Conservation (phyloP, 2,329 filamentous ascomycete species). For the Epichloe festucae region DNA sequence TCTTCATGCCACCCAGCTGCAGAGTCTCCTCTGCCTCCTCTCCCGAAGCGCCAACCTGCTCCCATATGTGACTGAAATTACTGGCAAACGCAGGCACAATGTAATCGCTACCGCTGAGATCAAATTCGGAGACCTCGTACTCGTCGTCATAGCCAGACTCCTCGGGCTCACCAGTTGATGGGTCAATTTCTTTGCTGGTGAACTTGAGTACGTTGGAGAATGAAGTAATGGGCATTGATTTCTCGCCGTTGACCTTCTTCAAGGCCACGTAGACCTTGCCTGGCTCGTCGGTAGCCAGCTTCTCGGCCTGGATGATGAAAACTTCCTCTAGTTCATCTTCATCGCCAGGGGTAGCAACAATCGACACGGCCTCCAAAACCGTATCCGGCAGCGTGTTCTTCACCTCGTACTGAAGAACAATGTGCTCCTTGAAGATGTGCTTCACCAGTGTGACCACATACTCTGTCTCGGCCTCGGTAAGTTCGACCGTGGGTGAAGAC, state of each 20-base stretch:
- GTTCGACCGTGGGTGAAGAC: constrained; percentile 71
- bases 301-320: constrained; percentile 82
- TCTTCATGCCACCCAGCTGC: constrained; percentile 77
- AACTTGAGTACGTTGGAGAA: constrained; percentile 95
- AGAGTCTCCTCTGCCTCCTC: constrained; percentile 87
- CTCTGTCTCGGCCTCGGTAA: constrained; percentile 94
- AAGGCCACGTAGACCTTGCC: constrained; percentile 94
- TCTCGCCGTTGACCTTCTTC: constrained; percentile 65
- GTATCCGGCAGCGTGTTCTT: constrained; percentile 94
- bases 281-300: constrained; percentile 70
- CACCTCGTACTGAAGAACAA: constrained; percentile 92
- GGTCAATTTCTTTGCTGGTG: constrained; percentile 95
- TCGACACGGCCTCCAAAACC: constrained; percentile 77
- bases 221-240: constrained; percentile 61
- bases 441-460: constrained; percentile 91
- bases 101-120: constrained; percentile 85
- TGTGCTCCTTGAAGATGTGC: constrained; percentile 94
- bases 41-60: constrained; percentile 76
- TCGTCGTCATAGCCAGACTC: constrained; percentile 92
- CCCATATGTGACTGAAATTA: constrained; percentile 93
- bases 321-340: constrained; percentile 80
- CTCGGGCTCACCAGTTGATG: constrained; percentile 83
- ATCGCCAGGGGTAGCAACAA: constrained; percentile 66
- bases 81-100: constrained; percentile 86
- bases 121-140: constrained; percentile 90